A percentile compares a stretch with the other conserved stretches of the same genome.
Conservation (phyloP, 306 rosid genomes). For the Oxytropis ochrocephala region DNA sequence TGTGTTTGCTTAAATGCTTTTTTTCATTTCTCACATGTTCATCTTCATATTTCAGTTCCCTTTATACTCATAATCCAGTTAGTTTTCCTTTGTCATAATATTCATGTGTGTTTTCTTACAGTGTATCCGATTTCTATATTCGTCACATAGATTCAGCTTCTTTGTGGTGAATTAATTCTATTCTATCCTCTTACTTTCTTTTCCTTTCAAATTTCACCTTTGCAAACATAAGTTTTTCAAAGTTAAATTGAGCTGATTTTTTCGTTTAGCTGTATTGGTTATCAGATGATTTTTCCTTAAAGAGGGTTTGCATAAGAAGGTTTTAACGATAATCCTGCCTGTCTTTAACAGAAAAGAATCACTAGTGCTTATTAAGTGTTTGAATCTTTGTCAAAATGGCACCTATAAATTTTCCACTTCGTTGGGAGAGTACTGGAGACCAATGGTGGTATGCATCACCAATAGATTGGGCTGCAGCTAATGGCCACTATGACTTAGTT, state of each 20-base stretch:
- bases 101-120: conserved; percentile 10
- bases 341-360: too few species aligned
- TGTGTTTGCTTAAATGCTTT: conserved; percentile 17
- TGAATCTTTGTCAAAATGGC: conserved; percentile 45
- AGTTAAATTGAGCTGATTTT: conserved; percentile 10
- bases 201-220: neutral
- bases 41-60: conserved; percentile 8
- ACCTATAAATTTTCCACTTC: conserved; percentile 82
- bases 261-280: neutral
- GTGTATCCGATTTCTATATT: conserved; percentile 13
- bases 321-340: too few species aligned
- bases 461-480: conserved; percentile 94
- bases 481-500: conserved; percentile 91
- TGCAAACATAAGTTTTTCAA: conserved; percentile 9
- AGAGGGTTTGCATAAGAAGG: too few species aligned
- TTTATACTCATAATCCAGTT: neutral
- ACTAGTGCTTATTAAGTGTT: neutral
- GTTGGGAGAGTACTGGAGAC: conserved; percentile 99
- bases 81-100: neutral
- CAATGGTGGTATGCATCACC: conserved; percentile 99
- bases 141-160: conserved; percentile 14
- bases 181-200: neutral
- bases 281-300: too few species aligned
- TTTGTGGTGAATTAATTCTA: neutral
- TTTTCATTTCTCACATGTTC: conserved; percentile 20